Evolutionary conservation across 139 green algal genomes (phyloP), one percentile per base, ranked within the genome.

Genomic region (Diplosphaera chodatii): DNA sequence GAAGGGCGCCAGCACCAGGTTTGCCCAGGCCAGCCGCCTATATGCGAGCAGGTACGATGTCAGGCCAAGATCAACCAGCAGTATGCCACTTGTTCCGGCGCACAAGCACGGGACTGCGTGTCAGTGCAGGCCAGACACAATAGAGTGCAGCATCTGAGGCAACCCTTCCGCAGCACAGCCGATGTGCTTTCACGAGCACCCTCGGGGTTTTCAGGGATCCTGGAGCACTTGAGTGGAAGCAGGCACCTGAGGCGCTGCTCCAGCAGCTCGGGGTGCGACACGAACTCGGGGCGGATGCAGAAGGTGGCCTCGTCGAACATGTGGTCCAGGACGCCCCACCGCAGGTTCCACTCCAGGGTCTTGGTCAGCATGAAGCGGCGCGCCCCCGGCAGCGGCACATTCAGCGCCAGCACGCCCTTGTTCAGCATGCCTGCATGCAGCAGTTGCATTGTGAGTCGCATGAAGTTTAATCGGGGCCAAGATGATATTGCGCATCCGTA

Each of bases 301-400:
- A 95, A 96, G 59, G 84, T 80, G 59, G 83, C 79, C 29, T 95
- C 85, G 67, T 96, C 92, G 82, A 96, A 94, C 91, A 96, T 93
- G 48, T 73, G 70, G 67, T 96, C 89, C 67, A 97, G 79, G 1
- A 97, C 63, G 67, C 80, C 87, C 89, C 88, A 95, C 27, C 90
- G 86, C 66, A 98, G 74, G 81, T 95, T 97, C 93, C 94, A 98
- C 81, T 97, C 88, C 23, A 99, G 71, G 3, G 90, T 96, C 76
- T 96, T 96, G 8, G 94, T 97, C 32, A 99, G 82, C 77, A 96
- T 76, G 55, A 87, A 78, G 70, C 83, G 81, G 31, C 84, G 69
- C 55, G 88, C 32, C 16, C 76, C 77, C 33, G 79, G 83, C 5
- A 86, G 23, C 31, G 84, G 79, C 8, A 90, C 69, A 70, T 84